Evolutionary conservation across 371 early-diverging fungal genomes (phyloP).

Genomic region (Capniomyces stellatus): DNA sequence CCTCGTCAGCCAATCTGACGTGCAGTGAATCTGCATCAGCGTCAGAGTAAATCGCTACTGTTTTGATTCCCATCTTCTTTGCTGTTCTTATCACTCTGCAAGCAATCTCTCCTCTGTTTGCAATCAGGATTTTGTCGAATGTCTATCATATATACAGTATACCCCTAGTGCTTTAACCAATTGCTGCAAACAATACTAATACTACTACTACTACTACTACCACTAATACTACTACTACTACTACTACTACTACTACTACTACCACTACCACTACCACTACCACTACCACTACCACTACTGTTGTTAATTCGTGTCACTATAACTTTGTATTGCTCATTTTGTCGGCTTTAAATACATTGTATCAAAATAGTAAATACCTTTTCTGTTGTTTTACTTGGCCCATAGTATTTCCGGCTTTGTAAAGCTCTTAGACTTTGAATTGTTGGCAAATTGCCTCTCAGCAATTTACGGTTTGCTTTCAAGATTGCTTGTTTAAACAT

Average conservation of each 20-base stretch:
- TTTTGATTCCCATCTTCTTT: constrained; percentile 78
- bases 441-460: background rate
- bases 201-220: no score
- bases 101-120: constrained; percentile 84
- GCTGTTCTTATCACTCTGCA: constrained; percentile 74
- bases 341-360: no score
- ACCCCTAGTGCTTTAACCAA: no score
- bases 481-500: background rate
- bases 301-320: no score
- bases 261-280: no score
- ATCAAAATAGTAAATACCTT: no score
- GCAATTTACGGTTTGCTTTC: background rate
- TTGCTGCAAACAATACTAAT: no score
- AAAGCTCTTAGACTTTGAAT: background rate
- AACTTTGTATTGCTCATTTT: no score
- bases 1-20: constrained; percentile 80
- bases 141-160: no score
- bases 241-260: no score
- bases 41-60: constrained; percentile 89
- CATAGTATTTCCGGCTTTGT: background rate
- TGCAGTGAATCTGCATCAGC: constrained; percentile 73
- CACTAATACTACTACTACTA: no score
- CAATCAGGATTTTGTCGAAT: constrained; percentile 73
- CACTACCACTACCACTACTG: no score
- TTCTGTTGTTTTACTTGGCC: background rate